Base-by-base conservation (phyloP, 164 flowering plant species). In the Paratinospora sagittata region DNA sequence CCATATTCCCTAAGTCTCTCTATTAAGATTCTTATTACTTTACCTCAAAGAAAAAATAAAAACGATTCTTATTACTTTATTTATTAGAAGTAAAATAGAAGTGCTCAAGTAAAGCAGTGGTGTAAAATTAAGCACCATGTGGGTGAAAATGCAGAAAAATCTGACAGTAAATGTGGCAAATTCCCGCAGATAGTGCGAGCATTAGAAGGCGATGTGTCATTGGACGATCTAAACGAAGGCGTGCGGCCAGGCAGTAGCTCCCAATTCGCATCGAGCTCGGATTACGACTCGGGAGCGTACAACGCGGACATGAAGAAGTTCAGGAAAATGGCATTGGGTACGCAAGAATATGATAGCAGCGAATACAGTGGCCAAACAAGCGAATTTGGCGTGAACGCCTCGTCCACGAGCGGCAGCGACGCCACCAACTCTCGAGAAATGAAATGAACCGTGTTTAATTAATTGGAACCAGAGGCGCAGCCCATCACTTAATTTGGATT, bases 111-210 rank as follows among this genome's bases (percentile, higher is more conserved):
- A 61, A 13, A n/a, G 12, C 21, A 2, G 6, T 70, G 5, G 24
- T 52, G 17, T 11, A 27, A 27, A 12, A 67, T n/a, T n/a, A n/a
- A n/a, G n/a, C n/a, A n/a, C n/a, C n/a, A n/a, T n/a, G n/a, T n/a
- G n/a, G n/a, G n/a, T n/a, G n/a, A n/a, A n/a, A n/a, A n/a, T n/a
- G n/a, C n/a, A n/a, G n/a, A n/a, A n/a, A n/a, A n/a, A n/a, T n/a
- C n/a, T n/a, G n/a, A n/a, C n/a, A n/a, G n/a, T n/a, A n/a, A n/a
- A n/a, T n/a, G n/a, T n/a, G n/a, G n/a, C n/a, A n/a, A n/a, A n/a
- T n/a, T n/a, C n/a, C n/a, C n/a, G 66, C 83, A 90, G 93, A 82
- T 89, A 55, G 93, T 87, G 0, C 86, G 93, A 1, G 90, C 89
- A 5, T 64, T 92, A 66, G 93, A 92, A 80, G 97, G 96, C 0